Base-by-base conservation (phyloP, 768 basidiomycete genomes). In the Termitomyces eurrhizus region DNA sequence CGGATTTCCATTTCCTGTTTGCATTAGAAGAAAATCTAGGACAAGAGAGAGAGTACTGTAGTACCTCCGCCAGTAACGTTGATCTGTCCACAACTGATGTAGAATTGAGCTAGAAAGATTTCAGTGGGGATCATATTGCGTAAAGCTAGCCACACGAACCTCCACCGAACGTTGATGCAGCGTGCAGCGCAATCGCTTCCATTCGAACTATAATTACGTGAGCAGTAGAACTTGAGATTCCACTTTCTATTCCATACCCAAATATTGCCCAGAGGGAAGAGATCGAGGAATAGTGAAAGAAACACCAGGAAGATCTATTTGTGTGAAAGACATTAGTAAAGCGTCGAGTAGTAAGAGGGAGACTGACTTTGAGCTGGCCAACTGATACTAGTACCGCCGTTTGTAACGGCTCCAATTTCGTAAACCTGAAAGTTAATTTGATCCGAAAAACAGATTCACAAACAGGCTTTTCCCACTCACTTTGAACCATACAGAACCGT, bases 401-500 rank as follows among this genome's bases (percentile, higher is more conserved):
- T 69, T 29, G 80, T 82, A 49, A 75, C 71, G 1, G 80, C 78
- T 6, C 72, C 68, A 61, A 82, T 75, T 68, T 83, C 63, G 62
- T 75, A 72, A 32, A 78, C 75, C 77, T 78, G 65, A 16, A 2
- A 48, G 8, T 35, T 8, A 6, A 37, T 36, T 18, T 7, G 3
- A 29, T 49, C 42, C n/a, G 35, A 37, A 39, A 18, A 14, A 32
- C 8, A 16, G 3, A 41, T 14, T 50, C 2, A 32, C 8, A 26
- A 36, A 2, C 11, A 24, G 52, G 14, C 1, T 6, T 21, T 52
- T 1, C 8, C 14, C 7, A 26, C 37, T 54, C 39, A 65, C 74
- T 65, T 70, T 79, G 73, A 82, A 82, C 81, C 81, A 82, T 12
- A 80, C 79, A 12, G 66, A 57, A 60, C 82, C 82, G 59, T 74